Base-by-base conservation (phyloP, 2,329 filamentous ascomycete genomes). In the Aspergillus versicolor region DNA sequence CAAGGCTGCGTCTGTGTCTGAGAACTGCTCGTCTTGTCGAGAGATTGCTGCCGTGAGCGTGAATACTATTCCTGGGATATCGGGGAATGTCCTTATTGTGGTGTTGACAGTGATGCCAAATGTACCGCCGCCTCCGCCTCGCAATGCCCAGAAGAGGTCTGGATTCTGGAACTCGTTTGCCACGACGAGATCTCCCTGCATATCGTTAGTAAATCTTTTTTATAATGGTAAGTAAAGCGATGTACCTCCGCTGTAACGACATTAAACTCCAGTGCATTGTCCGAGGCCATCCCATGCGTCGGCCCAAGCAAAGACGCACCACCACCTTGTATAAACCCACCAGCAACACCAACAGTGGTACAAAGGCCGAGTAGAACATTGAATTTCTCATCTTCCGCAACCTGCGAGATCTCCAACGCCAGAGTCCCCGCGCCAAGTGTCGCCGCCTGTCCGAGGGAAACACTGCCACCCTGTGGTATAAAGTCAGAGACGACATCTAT, bases 101-200 rank as follows among this genome's bases (percentile, higher is more conserved):
- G 53, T 59, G 46, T 63, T 58, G 37, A 59, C 37, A 4, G 60
- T 54, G 3, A 65, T 59, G 15, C 61, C 61, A 24, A 61, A 66
- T 8, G 62, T 60, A 15, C 62, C 62, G 24, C 62, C 62, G 8
- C 62, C 62, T 3, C 59, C 62, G 27, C 62, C 62, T 12, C 62
- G 57, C 13, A 64, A 40, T 4, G 63, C 62, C 62, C 61, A 64
- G 54, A 64, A 65, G 17, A 65, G 62, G n/a, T 65, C 63, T 22
- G 22, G 13, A 42, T 64, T 65, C 34, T 64, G 61, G 38, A 50
- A 59, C 9, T 57, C 54, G 19, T 65, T 65, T 46, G 57, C 63
- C 3, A 51, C n/a, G 4, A 51, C 24, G 15, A 15, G 9, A 1
- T 42, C 38, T n/a, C 48, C 48, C 48, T 50, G 9, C 1, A 30